phyloP scores from a whole-genome alignment of 257 asterid genomes.

The Petunia axillaris region DNA sequence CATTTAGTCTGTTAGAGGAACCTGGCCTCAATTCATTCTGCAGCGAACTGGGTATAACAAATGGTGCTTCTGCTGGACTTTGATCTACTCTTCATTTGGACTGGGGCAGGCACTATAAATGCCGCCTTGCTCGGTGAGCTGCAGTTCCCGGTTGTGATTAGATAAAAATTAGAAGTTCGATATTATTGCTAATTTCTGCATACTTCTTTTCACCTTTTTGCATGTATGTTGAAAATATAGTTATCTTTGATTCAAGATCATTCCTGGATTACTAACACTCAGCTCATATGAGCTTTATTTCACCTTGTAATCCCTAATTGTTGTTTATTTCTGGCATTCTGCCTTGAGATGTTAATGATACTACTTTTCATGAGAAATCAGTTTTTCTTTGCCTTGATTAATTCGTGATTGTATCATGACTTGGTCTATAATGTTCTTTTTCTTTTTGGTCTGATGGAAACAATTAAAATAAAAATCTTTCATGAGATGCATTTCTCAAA shows the following conservation, averaged over 20 bases:
- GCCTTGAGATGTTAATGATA: not conserved
- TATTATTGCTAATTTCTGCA: not conserved
- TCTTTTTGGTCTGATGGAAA: too few species aligned
- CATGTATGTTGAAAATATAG: not conserved
- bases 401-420: not conserved
- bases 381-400: not conserved
- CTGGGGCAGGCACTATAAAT: not conserved
- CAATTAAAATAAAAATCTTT: too few species aligned
- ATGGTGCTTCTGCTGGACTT: slow-evolving; percentile 50
- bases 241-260: slow-evolving; percentile 5
- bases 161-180: not conserved
- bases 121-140: not conserved
- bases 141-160: not conserved
- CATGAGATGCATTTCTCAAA: too few species aligned
- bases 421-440: not conserved
- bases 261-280: not conserved
- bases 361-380: not conserved
- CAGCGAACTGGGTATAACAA: slow-evolving; percentile 73
- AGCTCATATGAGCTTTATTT: not conserved
- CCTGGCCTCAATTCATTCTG: slow-evolving; percentile 57
- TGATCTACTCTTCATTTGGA: slow-evolving; percentile 25
- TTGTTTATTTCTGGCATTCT: not conserved
- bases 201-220: not conserved
- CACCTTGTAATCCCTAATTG: not conserved
- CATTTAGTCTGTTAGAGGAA: slow-evolving; percentile 81